phyloP scores from a whole-genome alignment of 176 grass and related monocot genomes.

The Aechmea fasciata region DNA sequence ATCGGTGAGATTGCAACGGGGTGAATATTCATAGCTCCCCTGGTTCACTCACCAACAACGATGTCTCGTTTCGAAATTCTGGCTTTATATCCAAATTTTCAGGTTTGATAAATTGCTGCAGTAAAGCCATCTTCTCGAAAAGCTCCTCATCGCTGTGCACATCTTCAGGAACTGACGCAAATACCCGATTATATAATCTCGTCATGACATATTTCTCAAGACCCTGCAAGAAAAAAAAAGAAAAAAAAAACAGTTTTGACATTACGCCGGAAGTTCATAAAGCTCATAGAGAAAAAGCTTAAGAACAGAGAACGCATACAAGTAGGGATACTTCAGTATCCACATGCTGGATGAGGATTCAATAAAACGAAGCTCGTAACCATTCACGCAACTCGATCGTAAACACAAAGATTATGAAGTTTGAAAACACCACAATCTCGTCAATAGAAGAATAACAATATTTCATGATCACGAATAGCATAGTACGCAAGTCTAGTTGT shows the following conservation, averaged over 20 bases:
- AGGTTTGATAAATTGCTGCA: conserved; percentile 82
- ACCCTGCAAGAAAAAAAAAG: conserved; percentile 37
- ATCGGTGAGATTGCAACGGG: not conserved
- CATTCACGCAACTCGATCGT: too few species aligned
- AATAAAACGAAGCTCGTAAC: not conserved
- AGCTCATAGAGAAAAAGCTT: not conserved
- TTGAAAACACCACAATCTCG: too few species aligned
- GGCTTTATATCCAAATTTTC: conserved; percentile 92
- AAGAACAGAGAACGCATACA: not conserved
- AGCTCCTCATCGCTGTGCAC: conserved; percentile 80
- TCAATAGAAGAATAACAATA: too few species aligned
- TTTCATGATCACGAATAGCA: too few species aligned
- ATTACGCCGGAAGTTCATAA: conserved; percentile 20
- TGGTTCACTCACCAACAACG: conserved; percentile 72
- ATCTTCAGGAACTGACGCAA: conserved; percentile 95
- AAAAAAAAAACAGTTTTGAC: not conserved
- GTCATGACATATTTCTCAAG: conserved; percentile 99
- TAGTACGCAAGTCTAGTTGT: too few species aligned
- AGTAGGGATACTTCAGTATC: not conserved
- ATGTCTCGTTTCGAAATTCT: conserved; percentile 91
- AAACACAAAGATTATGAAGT: too few species aligned
- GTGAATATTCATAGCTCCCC: not conserved
- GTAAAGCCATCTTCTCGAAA: conserved; percentile 86
- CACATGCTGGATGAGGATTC: not conserved
- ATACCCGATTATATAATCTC: conserved; percentile 79